Evolutionary conservation across 1,284 basidiomycete genomes (phyloP).

Genomic region (Veloboletus limbatus): DNA sequence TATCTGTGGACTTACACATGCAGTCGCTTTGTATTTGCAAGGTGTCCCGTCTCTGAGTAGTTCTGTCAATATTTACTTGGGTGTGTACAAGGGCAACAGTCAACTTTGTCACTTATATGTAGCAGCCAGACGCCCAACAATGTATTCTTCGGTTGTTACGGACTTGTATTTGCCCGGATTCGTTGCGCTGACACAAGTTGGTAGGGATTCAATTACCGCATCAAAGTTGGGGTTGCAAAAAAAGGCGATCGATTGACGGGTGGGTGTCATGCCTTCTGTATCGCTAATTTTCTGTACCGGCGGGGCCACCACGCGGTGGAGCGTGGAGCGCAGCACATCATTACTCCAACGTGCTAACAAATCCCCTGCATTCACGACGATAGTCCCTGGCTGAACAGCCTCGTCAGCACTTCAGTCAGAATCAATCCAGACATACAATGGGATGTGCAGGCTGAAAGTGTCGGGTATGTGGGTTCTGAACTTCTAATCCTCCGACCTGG

Average conservation of each 20-base stretch:
- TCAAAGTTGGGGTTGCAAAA: slow-evolving; percentile 84
- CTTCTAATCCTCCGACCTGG: slow-evolving; percentile 80
- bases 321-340: slow-evolving; percentile 72
- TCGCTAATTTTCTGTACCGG: slow-evolving; percentile 47
- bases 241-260: slow-evolving; percentile 80
- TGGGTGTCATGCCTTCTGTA: slow-evolving; percentile 55
- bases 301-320: slow-evolving; percentile 81
- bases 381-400: slow-evolving; percentile 57
- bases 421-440: slow-evolving; percentile 50
- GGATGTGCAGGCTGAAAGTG: slow-evolving; percentile 71
- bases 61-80: not conserved
- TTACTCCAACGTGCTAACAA: slow-evolving; percentile 71
- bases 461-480: slow-evolving; percentile 73
- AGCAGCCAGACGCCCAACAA: slow-evolving; percentile 64
- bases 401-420: slow-evolving; percentile 10
- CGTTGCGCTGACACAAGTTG: slow-evolving; percentile 59
- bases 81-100: not conserved
- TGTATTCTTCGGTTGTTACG: slow-evolving; percentile 73
- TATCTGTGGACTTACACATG: not conserved
- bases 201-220: slow-evolving; percentile 68
- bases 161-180: slow-evolving; percentile 55
- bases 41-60: not conserved
- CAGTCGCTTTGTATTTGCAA: not conserved
- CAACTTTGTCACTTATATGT: slow-evolving; percentile 44
- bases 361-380: slow-evolving; percentile 9